These are phyloP conservation scores for Leccinum barrowsii DNA, from an alignment of 768 basidiomycete genomes.

Conservation along the genomic window DNA sequence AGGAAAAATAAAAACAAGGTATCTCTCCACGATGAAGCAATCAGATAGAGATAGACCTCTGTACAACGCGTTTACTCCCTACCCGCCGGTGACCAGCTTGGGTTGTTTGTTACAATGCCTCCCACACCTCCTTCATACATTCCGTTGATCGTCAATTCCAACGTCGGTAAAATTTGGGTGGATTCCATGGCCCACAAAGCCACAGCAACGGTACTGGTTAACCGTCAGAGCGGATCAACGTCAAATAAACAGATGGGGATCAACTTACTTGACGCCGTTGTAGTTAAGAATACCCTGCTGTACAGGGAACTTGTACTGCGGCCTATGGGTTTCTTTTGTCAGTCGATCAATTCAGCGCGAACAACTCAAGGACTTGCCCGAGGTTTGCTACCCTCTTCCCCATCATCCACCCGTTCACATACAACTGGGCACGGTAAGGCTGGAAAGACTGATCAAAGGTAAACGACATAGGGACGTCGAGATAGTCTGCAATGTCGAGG, in stretches of 20 bases:
- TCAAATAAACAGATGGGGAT: neutral
- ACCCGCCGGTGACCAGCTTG: slow-evolving; percentile 44
- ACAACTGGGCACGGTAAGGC: slow-evolving; percentile 68
- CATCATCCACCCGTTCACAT: slow-evolving; percentile 90
- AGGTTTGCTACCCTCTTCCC: slow-evolving; percentile 74
- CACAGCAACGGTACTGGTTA: slow-evolving; percentile 50
- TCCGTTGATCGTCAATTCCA: slow-evolving; percentile 53
- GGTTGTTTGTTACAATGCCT: slow-evolving; percentile 53
- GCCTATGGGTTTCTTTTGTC: slow-evolving; percentile 37
- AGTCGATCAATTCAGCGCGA: neutral
- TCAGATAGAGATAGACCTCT: neutral
- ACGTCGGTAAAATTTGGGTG: slow-evolving; percentile 43
- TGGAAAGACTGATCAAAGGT: slow-evolving; percentile 61
- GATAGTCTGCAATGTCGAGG: slow-evolving; percentile 51
- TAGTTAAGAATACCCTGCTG: slow-evolving; percentile 79
- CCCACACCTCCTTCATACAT: slow-evolving; percentile 68
- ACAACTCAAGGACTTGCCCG: slow-evolving; percentile 41
- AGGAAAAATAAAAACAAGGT: neutral
- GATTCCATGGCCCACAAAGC: slow-evolving; percentile 68
- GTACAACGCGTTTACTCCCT: slow-evolving; percentile 11
- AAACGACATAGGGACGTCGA: slow-evolving; percentile 73
- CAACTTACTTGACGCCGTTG: slow-evolving; percentile 58
- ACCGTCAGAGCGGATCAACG: slow-evolving; percentile 3
- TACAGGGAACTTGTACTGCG: slow-evolving; percentile 79
- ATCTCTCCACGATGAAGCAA: neutral